phyloP scores from a whole-genome alignment of 345 rosid species.

The Nephelium lappaceum region DNA sequence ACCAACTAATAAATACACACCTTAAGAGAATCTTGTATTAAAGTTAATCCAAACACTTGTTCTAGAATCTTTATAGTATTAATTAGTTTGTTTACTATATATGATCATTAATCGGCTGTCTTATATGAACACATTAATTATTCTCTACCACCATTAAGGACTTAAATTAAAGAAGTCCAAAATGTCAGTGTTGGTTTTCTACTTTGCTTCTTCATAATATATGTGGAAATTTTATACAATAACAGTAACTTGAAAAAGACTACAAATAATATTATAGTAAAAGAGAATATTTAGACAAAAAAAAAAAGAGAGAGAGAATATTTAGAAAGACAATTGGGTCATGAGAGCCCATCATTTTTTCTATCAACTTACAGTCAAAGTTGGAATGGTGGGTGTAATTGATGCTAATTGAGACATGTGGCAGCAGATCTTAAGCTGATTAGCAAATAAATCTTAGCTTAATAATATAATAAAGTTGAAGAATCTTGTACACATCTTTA shows the following conservation, averaged over 20 bases:
- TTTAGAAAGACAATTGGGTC: not conserved
- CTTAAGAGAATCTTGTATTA: too few relatives aligned
- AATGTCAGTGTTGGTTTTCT: not conserved
- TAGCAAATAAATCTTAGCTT: not conserved
- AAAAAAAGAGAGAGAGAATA: too few relatives aligned
- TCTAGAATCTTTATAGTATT: not conserved
- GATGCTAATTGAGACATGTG: constrained; percentile 1
- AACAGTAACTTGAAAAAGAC: constrained; percentile 3
- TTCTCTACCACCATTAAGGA: not conserved
- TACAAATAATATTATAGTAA: not conserved
- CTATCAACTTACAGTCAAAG: constrained; percentile 16
- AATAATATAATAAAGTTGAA: too few relatives aligned
- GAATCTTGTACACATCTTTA: not conserved
- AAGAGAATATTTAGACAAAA: not conserved
- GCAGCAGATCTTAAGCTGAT: not conserved
- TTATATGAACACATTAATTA: too few relatives aligned
- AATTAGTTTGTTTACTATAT: too few relatives aligned
- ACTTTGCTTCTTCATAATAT: too few relatives aligned
- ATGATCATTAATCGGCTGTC: too few relatives aligned
- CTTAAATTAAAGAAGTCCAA: not conserved
- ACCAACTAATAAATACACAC: not conserved
- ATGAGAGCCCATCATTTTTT: not conserved
- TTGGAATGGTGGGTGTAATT: constrained; percentile 19
- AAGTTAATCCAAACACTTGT: not conserved
- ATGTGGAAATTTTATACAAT: too few relatives aligned